These are phyloP conservation scores for Chalciporus sphaerocephalus DNA, from an alignment of 768 basidiomycete species.

Conservation along the genomic window DNA sequence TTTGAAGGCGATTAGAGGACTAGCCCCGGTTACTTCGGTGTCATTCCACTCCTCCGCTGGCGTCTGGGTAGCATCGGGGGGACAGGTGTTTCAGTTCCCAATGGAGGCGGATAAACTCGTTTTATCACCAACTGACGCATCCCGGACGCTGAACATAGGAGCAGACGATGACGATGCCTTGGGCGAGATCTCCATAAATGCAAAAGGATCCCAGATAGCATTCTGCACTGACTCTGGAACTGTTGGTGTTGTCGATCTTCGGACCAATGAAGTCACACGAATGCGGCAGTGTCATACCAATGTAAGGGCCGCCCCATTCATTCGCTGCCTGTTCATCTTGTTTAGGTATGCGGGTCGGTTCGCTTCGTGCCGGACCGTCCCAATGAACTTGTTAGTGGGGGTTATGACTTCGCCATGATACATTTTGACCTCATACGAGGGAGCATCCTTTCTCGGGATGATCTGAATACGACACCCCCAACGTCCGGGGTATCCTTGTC, in stretches of 20 bases:
- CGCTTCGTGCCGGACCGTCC: constrained; percentile 70
- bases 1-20: constrained; percentile 55
- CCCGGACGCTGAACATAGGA: constrained; percentile 42
- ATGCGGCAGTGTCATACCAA: constrained; percentile 64
- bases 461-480: constrained; percentile 53
- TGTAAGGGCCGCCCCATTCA: constrained; percentile 39
- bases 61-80: constrained; percentile 66
- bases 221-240: constrained; percentile 67
- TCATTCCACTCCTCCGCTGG: constrained; percentile 43
- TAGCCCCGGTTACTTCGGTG: constrained; percentile 64
- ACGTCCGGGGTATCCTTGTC: constrained; percentile 54
- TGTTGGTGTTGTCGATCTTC: constrained; percentile 63
- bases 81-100: constrained; percentile 49
- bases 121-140: constrained; percentile 47
- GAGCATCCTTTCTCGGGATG: constrained; percentile 51
- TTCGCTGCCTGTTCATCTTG: background rate
- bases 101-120: constrained; percentile 51
- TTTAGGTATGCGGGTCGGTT: constrained; percentile 65
- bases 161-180: constrained; percentile 52
- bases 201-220: constrained; percentile 49
- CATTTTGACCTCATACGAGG: constrained; percentile 65
- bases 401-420: constrained; percentile 64
- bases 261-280: constrained; percentile 40
- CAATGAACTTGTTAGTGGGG: constrained; percentile 70
- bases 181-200: constrained; percentile 69